Evolutionary conservation across 2,329 filamentous ascomycete species (phyloP).

Genomic region (Scopulariopsis brevicaulis): DNA sequence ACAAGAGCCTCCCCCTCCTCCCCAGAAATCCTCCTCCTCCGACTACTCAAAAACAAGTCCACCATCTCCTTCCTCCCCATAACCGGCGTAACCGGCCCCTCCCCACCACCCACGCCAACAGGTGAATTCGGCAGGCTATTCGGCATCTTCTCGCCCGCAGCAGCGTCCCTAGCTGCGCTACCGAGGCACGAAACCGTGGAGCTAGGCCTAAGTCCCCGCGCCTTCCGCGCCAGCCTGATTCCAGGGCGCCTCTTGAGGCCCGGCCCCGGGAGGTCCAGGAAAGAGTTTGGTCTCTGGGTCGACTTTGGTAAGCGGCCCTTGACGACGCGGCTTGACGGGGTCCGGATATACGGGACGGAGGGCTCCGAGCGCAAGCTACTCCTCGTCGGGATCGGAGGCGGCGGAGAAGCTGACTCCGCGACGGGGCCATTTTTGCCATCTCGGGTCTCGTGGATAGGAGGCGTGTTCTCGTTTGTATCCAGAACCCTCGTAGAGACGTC

Average conservation of each 20-base stretch:
- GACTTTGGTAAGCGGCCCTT: slow-evolving; percentile 5
- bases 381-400: slow-evolving; percentile 6
- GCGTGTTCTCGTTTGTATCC: slow-evolving; percentile 4
- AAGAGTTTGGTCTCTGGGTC: background rate
- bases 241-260: background rate
- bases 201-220: slow-evolving; percentile 6
- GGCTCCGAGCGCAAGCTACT: slow-evolving; percentile 13
- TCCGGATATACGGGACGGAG: slow-evolving; percentile 12
- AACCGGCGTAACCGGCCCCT: background rate
- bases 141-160: background rate
- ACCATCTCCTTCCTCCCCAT: slow-evolving; percentile 40
- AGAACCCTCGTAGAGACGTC: background rate
- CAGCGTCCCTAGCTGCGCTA: background rate
- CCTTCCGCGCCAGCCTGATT: slow-evolving; percentile 6
- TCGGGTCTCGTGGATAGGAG: background rate
- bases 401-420: background rate
- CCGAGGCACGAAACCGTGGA: background rate
- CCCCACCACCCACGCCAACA: background rate
- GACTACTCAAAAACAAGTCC: slow-evolving; percentile 39
- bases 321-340: slow-evolving; percentile 1
- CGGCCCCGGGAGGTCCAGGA: background rate
- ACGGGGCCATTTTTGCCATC: background rate
- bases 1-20: slow-evolving; percentile 23
- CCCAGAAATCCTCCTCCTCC: slow-evolving; percentile 27
- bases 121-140: background rate